Evolutionary conservation across 2,329 filamentous ascomycete genomes (phyloP), one percentile per base, ranked within the genome.

Genomic region (Microdochium bolleyi): DNA sequence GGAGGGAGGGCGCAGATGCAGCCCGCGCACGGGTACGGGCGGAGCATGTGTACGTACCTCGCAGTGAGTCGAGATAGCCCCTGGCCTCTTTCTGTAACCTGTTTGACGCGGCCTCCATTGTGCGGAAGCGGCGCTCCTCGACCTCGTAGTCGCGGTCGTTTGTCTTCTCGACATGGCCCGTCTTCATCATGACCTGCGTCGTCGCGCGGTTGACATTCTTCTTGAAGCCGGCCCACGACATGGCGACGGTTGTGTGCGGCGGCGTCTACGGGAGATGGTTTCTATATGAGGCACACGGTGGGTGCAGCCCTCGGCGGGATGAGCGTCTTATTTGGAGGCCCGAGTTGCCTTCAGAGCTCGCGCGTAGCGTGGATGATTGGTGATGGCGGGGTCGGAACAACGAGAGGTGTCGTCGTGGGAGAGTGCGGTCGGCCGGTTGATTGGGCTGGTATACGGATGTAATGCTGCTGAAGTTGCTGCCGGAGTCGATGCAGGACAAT

Each of bases 131-230:
- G 69, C 92, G 85, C 72, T 95, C 90, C 72, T 99, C 95, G 51
- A 97, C 92, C 73, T 97, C 94, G 71, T 97, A 99, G 70, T 97
- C 94, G 61, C 95, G 89, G 74, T 99, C 94, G 70, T 92, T 96
- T 24, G 94, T 99, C 75, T 94, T 92, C 74, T 99, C 94, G 63
- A 99, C 95, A 76, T 97, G 94, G 55, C 94, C 89, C 54, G 92
- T 95, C 82, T 99, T 99, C 92, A 99, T 97, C 90, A 99, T 96
- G 57, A 97, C 92, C 85, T 96, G 92, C 75, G 95, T 99, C 73
- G 92, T 96, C 64, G 92, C 92, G 76, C 94, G 90, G 78, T 94
- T 92, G 77, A 97, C 92, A 84, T 95, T 95, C 73, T 95, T 96
- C 77, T 94, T 91, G 77, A 91, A 92, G 59, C 87, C 87, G 13